phyloP scores from a whole-genome alignment of 1,139 yeast species.

The Pichia sp. region DNA sequence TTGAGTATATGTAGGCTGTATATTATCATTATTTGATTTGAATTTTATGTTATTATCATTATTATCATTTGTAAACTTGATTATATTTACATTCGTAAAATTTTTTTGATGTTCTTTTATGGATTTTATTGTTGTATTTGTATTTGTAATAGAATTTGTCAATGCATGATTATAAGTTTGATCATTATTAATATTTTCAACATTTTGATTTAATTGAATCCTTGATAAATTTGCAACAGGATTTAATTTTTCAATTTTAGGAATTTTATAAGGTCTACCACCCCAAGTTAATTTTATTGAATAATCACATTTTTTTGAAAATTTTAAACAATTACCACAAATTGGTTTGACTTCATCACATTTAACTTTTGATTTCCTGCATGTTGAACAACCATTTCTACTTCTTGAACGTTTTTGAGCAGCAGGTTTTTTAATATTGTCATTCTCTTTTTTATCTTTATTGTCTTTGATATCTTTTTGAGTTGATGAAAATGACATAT shows the following conservation, averaged over 20 bases:
- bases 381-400: conserved; percentile 57
- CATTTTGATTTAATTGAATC: conserved; percentile 3
- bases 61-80: too few relatives aligned
- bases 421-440: not conserved
- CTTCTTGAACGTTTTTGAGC: conserved; percentile 30
- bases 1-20: not conserved
- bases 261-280: conserved; percentile 56
- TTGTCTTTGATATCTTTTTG: too few relatives aligned
- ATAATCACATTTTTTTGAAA: conserved; percentile 53
- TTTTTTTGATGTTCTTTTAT: too few relatives aligned
- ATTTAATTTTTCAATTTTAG: conserved; percentile 29
- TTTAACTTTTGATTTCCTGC: conserved; percentile 63
- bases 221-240: conserved; percentile 23
- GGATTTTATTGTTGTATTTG: not conserved
- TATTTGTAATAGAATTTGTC: not conserved
- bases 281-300: conserved; percentile 69
- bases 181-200: too few relatives aligned
- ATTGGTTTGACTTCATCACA: conserved; percentile 67
- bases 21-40: too few relatives aligned
- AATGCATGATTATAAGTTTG: not conserved
- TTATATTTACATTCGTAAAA: too few relatives aligned
- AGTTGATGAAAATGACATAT: too few relatives aligned
- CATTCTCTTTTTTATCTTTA: not conserved
- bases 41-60: not conserved
- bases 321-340: conserved; percentile 54